A percentile compares a stretch with the other conserved stretches of the same genome.
Evolutionary conservation across 805 yeast species (phyloP).

Genomic region (Yarrowia sp.): DNA sequence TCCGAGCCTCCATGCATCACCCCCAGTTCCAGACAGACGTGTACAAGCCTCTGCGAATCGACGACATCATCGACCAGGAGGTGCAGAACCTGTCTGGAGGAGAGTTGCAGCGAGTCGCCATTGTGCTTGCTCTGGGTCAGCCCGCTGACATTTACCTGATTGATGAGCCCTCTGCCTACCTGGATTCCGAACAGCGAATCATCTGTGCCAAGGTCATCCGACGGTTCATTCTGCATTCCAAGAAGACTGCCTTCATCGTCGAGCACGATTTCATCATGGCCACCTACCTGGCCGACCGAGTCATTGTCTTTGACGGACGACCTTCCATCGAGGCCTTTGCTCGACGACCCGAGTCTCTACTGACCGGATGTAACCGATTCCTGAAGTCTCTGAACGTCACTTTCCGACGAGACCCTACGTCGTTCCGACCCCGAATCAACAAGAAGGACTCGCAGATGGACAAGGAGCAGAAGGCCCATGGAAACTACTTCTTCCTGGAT

Average conservation of each 20-base stretch:
- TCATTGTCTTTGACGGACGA: constrained; percentile 94
- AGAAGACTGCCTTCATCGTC: constrained; percentile 98
- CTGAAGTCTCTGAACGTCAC: constrained; percentile 96
- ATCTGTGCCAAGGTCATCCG: constrained; percentile 97
- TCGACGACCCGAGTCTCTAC: constrained; percentile 82
- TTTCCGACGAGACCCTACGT: constrained; percentile 98
- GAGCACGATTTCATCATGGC: constrained; percentile 99
- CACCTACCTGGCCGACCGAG: constrained; percentile 97
- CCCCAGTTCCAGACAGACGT: constrained; percentile 99
- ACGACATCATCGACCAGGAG: constrained; percentile 94
- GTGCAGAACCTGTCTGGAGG: constrained; percentile 98
- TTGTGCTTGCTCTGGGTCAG: constrained; percentile 88
- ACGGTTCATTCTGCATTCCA: constrained; percentile 91
- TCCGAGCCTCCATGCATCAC: constrained; percentile 86
- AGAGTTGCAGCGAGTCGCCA: constrained; percentile 99
- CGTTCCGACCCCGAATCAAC: constrained; percentile 98
- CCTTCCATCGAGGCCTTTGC: constrained; percentile 88
- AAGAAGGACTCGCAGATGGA: constrained; percentile 98
- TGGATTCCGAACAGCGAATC: constrained; percentile 99
- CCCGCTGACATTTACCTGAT: constrained; percentile 95
- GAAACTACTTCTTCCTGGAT: constrained; percentile 96
- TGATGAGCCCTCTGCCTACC: constrained; percentile 98
- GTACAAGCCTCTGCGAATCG: constrained; percentile 89
- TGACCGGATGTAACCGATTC: constrained; percentile 96
- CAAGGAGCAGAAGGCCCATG: constrained; percentile 88